phyloP scores from a whole-genome alignment of 768 basidiomycete genomes.

The Leccinum boreale region DNA sequence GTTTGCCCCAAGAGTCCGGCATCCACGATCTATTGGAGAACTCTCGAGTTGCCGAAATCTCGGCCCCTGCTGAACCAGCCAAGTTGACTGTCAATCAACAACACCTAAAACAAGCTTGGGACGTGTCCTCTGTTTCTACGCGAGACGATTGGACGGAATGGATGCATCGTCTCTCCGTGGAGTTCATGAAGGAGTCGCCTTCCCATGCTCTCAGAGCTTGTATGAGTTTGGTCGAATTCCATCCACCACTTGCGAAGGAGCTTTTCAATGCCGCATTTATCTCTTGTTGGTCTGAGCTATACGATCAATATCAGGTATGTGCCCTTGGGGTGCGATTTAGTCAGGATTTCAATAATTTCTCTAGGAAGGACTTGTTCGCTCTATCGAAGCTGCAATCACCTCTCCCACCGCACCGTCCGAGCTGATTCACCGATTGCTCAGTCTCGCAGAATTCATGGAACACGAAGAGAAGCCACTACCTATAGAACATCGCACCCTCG shows the following conservation, averaged over 20 bases:
- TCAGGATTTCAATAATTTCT: slow-evolving; percentile 8
- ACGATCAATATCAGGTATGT: slow-evolving; percentile 90
- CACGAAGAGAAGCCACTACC: slow-evolving; percentile 95
- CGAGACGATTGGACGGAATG: slow-evolving; percentile 93
- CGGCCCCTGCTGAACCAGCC: slow-evolving; percentile 80
- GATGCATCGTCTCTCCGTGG: slow-evolving; percentile 89
- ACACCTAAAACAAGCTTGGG: slow-evolving; percentile 96
- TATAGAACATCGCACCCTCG: slow-evolving; percentile 89
- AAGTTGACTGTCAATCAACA: slow-evolving; percentile 96
- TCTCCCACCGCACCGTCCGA: slow-evolving; percentile 79
- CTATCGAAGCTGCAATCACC: slow-evolving; percentile 83
- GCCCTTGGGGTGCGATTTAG: not conserved
- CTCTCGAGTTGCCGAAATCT: slow-evolving; percentile 63
- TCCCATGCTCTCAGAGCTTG: slow-evolving; percentile 98
- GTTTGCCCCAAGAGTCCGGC: slow-evolving; percentile 80
- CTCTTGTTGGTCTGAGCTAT: slow-evolving; percentile 95
- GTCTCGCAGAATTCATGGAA: slow-evolving; percentile 98
- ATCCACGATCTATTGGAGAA: slow-evolving; percentile 69
- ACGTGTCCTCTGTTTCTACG: slow-evolving; percentile 70
- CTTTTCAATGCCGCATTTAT: slow-evolving; percentile 98
- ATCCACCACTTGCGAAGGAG: slow-evolving; percentile 88
- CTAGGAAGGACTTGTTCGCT: slow-evolving; percentile 91
- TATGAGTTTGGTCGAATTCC: slow-evolving; percentile 88
- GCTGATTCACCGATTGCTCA: slow-evolving; percentile 85
- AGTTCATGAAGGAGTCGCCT: slow-evolving; percentile 97